phyloP scores from a whole-genome alignment of 2,329 filamentous ascomycete species.

The Fusarium sp. region DNA sequence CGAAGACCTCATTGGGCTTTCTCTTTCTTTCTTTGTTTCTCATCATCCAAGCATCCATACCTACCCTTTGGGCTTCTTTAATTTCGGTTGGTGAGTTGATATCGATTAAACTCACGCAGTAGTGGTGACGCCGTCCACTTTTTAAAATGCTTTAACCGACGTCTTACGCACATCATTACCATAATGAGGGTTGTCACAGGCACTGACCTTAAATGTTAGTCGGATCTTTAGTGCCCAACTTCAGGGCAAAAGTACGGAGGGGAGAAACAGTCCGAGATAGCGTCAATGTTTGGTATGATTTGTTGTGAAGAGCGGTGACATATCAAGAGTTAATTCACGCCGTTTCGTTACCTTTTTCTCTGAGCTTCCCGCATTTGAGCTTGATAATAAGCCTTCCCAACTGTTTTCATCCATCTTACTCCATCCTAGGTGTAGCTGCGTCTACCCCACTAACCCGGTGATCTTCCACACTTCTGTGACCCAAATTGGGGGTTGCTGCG shows the following conservation, averaged over 20 bases:
- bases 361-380: neutral
- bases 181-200: slow-evolving; percentile 10
- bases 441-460: slow-evolving; percentile 17
- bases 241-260: neutral
- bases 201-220: slow-evolving; percentile 10
- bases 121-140: slow-evolving; percentile 27
- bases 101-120: slow-evolving; percentile 30
- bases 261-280: neutral
- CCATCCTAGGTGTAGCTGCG: neutral
- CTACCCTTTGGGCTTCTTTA: slow-evolving; percentile 8
- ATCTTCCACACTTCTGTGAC: slow-evolving; percentile 21
- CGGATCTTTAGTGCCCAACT: slow-evolving; percentile 24
- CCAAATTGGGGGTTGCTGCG: slow-evolving; percentile 22
- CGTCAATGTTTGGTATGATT: neutral
- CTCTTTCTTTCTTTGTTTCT: neutral
- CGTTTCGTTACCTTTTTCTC: neutral
- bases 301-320: neutral
- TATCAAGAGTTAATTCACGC: neutral
- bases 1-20: neutral
- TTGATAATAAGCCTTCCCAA: neutral
- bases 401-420: neutral
- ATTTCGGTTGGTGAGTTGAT: slow-evolving; percentile 10
- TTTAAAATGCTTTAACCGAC: slow-evolving; percentile 31
- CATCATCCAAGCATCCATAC: neutral
- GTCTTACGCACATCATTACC: slow-evolving; percentile 28